Evolutionary conservation across 352 stramenopile genomes (phyloP).

Genomic region (Phytopythium oedochilum): DNA sequence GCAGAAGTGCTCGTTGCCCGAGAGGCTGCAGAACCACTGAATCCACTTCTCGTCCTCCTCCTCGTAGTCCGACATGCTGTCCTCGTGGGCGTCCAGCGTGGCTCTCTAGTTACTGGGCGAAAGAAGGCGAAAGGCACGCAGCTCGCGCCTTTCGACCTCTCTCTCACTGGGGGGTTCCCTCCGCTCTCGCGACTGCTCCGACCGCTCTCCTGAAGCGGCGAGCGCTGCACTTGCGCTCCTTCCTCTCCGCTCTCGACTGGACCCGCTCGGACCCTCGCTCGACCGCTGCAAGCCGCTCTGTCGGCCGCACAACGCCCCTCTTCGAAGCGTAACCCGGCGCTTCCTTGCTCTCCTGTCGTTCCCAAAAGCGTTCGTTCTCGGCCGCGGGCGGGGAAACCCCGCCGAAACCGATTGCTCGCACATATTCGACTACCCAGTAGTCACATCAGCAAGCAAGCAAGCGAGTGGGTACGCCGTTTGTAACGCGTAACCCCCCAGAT

Average conservation of each 20-base stretch:
- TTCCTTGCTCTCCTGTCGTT: constrained; percentile 5
- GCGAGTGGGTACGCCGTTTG: not conserved
- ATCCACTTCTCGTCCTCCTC: constrained; percentile 92
- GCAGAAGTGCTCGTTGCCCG: constrained; percentile 91
- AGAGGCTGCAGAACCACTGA: constrained; percentile 92
- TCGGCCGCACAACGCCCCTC: not conserved
- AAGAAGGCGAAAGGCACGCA: not conserved
- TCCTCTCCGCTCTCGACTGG: not conserved
- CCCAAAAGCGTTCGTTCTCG: constrained; percentile 1
- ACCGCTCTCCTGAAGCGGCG: not conserved
- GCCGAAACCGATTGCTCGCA: constrained; percentile 1
- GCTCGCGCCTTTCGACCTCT: not conserved
- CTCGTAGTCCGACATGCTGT: constrained; percentile 86
- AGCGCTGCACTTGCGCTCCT: not conserved
- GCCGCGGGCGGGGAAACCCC: not conserved
- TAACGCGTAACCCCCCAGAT: not conserved
- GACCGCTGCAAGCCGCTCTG: not conserved
- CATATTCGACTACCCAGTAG: constrained; percentile 1
- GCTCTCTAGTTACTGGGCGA: constrained; percentile 1
- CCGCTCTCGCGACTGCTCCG: not conserved
- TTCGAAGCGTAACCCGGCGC: not conserved
- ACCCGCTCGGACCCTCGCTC: not conserved
- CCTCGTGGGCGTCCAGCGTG: constrained; percentile 11
- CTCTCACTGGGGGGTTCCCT: not conserved
- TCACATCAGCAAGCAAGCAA: not conserved